Conservation (phyloP, 345 rosid species). For the Conringia planisiliqua region DNA sequence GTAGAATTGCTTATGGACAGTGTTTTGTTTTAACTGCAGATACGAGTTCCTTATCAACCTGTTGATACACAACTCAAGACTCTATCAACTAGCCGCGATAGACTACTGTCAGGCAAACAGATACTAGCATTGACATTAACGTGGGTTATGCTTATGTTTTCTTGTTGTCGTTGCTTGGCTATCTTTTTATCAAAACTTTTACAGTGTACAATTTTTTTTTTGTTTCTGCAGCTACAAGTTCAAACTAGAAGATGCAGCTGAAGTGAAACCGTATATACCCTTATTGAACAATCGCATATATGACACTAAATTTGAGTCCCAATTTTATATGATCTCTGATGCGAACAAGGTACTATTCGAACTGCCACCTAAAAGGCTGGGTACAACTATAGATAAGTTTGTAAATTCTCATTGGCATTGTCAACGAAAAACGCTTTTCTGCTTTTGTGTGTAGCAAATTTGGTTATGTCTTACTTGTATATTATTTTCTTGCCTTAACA, state of each 20-base stretch:
- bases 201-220: neutral
- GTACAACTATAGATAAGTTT: constrained; percentile 8
- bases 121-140: constrained; percentile 78
- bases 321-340: constrained; percentile 92
- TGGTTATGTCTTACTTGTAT: neutral
- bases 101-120: constrained; percentile 88
- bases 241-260: constrained; percentile 92
- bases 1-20: neutral
- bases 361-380: constrained; percentile 10
- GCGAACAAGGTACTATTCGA: constrained; percentile 67
- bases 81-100: constrained; percentile 71
- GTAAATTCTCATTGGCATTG: constrained; percentile 3
- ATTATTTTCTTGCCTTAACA: constrained; percentile 17
- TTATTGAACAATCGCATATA: constrained; percentile 89
- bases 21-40: constrained; percentile 41
- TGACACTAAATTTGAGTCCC: constrained; percentile 96
- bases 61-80: constrained; percentile 67
- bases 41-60: constrained; percentile 84
- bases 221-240: constrained; percentile 72
- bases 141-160: constrained; percentile 44
- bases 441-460: constrained; percentile 14
- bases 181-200: neutral
- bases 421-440: neutral
- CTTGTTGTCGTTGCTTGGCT: constrained; percentile 2
- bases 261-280: constrained; percentile 81